Evolutionary conservation across 1,139 yeast species (phyloP).

Genomic region (Candida sp.): DNA sequence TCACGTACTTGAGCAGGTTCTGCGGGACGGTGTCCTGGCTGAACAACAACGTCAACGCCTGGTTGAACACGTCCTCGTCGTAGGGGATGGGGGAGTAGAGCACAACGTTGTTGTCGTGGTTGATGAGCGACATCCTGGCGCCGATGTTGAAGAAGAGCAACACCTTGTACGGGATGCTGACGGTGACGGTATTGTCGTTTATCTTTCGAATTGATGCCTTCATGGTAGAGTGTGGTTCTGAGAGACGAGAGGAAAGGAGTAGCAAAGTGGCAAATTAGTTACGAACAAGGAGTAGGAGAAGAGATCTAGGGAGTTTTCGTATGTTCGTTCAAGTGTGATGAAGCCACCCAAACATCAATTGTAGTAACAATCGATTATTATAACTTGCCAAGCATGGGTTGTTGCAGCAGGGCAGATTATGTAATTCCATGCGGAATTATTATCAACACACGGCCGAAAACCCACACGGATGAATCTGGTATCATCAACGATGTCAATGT

Average conservation of each 20-base stretch:
- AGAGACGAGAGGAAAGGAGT: neutral
- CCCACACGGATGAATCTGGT: neutral
- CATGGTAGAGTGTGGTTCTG: neutral
- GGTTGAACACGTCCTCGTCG: conserved; percentile 27
- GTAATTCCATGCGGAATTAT: neutral
- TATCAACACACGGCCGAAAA: neutral
- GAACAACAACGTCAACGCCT: conserved; percentile 7
- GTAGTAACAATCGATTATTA: too few species aligned
- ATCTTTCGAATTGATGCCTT: conserved; percentile 11
- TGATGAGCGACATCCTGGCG: conserved; percentile 51
- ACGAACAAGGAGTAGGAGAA: neutral
- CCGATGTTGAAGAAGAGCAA: conserved; percentile 40
- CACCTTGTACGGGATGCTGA: conserved; percentile 7
- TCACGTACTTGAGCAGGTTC: conserved; percentile 10
- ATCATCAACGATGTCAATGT: neutral
- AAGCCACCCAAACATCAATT: neutral
- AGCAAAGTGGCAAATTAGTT: neutral
- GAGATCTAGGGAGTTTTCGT: neutral
- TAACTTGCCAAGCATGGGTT: neutral
- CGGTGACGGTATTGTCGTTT: conserved; percentile 9
- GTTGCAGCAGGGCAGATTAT: neutral
- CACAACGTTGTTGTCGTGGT: conserved; percentile 34
- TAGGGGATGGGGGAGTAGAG: conserved; percentile 62
- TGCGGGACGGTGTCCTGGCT: neutral
- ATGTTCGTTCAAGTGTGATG: neutral